These are phyloP conservation scores for Ganoderma sinense DNA, from an alignment of 1,284 basidiomycete species.

Conservation along the genomic window DNA sequence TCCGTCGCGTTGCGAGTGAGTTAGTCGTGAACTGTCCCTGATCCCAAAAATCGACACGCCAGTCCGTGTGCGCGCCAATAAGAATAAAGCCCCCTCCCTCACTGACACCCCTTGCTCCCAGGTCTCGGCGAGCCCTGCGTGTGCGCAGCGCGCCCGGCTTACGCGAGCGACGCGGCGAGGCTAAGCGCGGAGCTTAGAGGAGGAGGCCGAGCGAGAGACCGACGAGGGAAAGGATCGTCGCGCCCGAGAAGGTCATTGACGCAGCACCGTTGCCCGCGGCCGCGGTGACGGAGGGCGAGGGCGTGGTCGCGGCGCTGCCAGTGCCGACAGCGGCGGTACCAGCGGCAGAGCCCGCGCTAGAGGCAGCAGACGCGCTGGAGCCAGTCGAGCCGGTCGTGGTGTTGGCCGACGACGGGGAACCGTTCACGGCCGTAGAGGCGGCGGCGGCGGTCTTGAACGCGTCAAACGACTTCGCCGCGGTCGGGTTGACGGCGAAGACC, in stretches of 20 bases:
- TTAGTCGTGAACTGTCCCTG: slow-evolving; percentile 20
- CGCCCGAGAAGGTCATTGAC: slow-evolving; percentile 34
- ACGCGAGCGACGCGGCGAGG: slow-evolving; percentile 9
- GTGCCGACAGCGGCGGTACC: slow-evolving; percentile 22
- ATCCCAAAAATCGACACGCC: slow-evolving; percentile 8
- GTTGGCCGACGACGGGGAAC: slow-evolving; percentile 21
- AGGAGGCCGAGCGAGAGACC: slow-evolving; percentile 46
- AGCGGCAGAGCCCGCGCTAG: slow-evolving; percentile 8
- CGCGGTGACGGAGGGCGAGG: slow-evolving; percentile 26
- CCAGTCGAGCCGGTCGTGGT: slow-evolving; percentile 11
- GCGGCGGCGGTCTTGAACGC: slow-evolving; percentile 49
- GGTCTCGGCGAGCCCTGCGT: slow-evolving; percentile 8
- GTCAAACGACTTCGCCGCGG: slow-evolving; percentile 38
- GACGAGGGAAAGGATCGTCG: slow-evolving; percentile 41
- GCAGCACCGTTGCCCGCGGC: slow-evolving; percentile 30
- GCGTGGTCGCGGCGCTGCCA: slow-evolving; percentile 13
- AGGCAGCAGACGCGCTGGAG: slow-evolving; percentile 23
- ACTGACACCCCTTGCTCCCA: background rate
- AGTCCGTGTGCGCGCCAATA: slow-evolving; percentile 9
- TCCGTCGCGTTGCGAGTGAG: slow-evolving; percentile 10
- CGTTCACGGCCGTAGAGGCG: slow-evolving; percentile 27
- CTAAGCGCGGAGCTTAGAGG: slow-evolving; percentile 35
- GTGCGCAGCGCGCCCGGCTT: slow-evolving; percentile 28
- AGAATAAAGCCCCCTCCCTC: slow-evolving; percentile 3
- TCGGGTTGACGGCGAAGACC: slow-evolving; percentile 52